phyloP scores from a whole-genome alignment of 108 stramenopile genomes.

The Skeletonema marinoi region DNA sequence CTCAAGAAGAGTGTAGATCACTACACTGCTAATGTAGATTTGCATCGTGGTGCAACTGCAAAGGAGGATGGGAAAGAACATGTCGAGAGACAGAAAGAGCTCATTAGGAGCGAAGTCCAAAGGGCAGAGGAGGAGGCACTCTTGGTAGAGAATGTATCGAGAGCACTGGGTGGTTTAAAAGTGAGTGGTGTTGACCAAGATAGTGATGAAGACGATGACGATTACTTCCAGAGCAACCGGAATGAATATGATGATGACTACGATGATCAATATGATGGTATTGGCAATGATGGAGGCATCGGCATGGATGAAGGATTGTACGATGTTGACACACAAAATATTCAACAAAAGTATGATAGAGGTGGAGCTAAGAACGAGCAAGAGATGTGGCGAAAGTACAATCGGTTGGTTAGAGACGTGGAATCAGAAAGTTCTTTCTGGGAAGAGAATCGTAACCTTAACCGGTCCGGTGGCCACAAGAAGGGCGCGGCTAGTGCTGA shows the following conservation, averaged over 20 bases:
- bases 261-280: constrained; percentile 87
- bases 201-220: constrained; percentile 2
- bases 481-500: constrained; percentile 15
- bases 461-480: constrained; percentile 11
- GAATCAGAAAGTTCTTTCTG: constrained; percentile 77
- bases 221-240: background rate
- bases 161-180: constrained; percentile 17
- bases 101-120: constrained; percentile 50
- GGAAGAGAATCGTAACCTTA: constrained; percentile 47
- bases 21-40: constrained; percentile 27
- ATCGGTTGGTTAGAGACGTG: constrained; percentile 58
- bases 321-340: constrained; percentile 66
- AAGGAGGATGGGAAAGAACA: constrained; percentile 61
- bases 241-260: constrained; percentile 88
- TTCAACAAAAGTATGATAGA: constrained; percentile 54
- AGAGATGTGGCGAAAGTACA: constrained; percentile 64
- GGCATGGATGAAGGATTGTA: constrained; percentile 60
- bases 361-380: constrained; percentile 38
- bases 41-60: constrained; percentile 46
- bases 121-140: constrained; percentile 65
- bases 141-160: constrained; percentile 46
- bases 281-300: constrained; percentile 58
- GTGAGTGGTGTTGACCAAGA: background rate
- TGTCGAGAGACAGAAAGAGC: constrained; percentile 52
- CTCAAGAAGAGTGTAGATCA: constrained; percentile 30